Evolutionary conservation across 2,329 filamentous ascomycete genomes (phyloP).

Genomic region (Fusarium staphyleae): DNA sequence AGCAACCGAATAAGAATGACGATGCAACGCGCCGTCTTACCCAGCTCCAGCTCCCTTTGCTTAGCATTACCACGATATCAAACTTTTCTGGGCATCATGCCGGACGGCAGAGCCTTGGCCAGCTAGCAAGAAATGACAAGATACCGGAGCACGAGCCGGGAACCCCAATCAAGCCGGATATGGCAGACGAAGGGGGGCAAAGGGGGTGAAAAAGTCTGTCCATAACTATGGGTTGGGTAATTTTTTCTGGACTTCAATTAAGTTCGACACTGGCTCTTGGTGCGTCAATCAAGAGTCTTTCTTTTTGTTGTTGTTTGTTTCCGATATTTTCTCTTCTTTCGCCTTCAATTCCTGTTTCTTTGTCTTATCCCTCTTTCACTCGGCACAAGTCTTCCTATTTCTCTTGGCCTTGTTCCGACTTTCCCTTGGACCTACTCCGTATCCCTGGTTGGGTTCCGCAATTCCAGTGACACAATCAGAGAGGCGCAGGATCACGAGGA

Average conservation of each 20-base stretch:
- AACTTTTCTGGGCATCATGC: slow-evolving; percentile 14
- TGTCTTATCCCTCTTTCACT: slow-evolving; percentile 12
- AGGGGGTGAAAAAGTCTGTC: slow-evolving; percentile 28
- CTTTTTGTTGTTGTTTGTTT: slow-evolving; percentile 18
- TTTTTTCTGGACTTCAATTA: not conserved
- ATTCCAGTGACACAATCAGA: not conserved
- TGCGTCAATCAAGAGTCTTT: slow-evolving; percentile 11
- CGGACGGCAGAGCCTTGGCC: slow-evolving; percentile 1
- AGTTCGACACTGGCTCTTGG: slow-evolving; percentile 19
- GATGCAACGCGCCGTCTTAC: slow-evolving; percentile 26
- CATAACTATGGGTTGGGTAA: slow-evolving; percentile 28
- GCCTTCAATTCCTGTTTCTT: slow-evolving; percentile 5
- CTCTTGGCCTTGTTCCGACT: not conserved
- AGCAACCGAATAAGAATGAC: slow-evolving; percentile 40
- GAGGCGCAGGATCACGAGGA: slow-evolving; percentile 24
- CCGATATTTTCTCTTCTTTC: not conserved
- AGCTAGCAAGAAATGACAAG: slow-evolving; percentile 19
- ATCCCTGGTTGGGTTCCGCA: slow-evolving; percentile 17
- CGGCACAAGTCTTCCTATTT: slow-evolving; percentile 19
- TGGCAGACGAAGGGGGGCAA: slow-evolving; percentile 17
- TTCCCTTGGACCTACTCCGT: not conserved
- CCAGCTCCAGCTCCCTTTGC: slow-evolving; percentile 10
- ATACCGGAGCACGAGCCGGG: slow-evolving; percentile 4
- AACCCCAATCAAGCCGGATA: slow-evolving; percentile 13
- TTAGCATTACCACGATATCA: slow-evolving; percentile 16